Percentiles rank a stretch among this genome's conserved stretches.
These are phyloP conservation scores for Collybia sordida DNA, from an alignment of 768 basidiomycete genomes.

Conservation along the genomic window DNA sequence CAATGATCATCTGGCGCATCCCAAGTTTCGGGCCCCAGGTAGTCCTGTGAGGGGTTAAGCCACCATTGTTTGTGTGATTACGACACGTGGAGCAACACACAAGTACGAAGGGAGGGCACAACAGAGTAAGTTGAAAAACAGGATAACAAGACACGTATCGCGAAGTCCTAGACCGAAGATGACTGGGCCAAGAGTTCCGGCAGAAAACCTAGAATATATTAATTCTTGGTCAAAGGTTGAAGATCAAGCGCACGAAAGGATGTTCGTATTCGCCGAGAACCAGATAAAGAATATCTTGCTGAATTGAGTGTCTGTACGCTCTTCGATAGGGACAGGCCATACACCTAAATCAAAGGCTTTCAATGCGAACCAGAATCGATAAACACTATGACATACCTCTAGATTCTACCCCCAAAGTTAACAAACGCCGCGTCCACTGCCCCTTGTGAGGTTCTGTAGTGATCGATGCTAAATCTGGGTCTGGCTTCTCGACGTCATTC, in stretches of 20 bases:
- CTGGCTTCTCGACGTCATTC: background rate
- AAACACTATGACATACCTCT: conserved; percentile 28
- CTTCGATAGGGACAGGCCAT: conserved; percentile 52
- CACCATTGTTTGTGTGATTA: background rate
- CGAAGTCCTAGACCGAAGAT: conserved; percentile 58
- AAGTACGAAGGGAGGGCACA: conserved; percentile 62
- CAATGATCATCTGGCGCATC: conserved; percentile 83
- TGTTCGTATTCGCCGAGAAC: conserved; percentile 73
- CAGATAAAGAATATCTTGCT: conserved; percentile 77
- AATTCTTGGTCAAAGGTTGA: background rate
- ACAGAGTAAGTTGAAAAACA: conserved; percentile 67
- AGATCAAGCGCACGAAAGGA: conserved; percentile 44
- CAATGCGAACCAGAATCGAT: too few relatives aligned
- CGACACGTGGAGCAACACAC: conserved; percentile 25
- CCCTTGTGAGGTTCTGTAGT: too few relatives aligned
- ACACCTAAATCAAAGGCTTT: conserved; percentile 36
- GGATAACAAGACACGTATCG: conserved; percentile 62
- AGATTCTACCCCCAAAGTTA: conserved; percentile 29
- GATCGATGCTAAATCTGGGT: background rate
- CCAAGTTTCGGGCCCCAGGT: conserved; percentile 87
- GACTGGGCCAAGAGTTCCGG: conserved; percentile 66
- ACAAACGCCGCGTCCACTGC: conserved; percentile 14
- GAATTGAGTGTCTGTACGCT: conserved; percentile 59
- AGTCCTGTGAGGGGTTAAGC: conserved; percentile 21
- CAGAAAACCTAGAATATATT: conserved; percentile 48